Base-by-base conservation (phyloP, 768 basidiomycete species). In the Lepiota venenata region DNA sequence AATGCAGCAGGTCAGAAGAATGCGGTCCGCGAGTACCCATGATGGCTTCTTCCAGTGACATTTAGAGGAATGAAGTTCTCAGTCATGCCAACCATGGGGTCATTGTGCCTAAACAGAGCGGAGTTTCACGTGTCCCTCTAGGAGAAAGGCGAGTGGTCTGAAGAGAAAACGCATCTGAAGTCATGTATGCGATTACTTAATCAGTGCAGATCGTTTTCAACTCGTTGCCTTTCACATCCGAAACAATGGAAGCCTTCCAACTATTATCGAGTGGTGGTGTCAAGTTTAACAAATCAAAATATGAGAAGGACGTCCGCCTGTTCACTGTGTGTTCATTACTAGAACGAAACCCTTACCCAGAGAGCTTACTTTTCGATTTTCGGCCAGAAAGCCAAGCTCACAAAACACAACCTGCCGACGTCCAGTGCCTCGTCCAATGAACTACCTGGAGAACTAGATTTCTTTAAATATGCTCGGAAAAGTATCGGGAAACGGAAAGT, bases 241-340 rank as follows among this genome's bases (percentile, higher is more conserved):
- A 37, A 20, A 25, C 46, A 15, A 91, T 91, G 88, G 92, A 94
- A 61, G 86, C 92, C 4, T 98, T 98, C 68, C 88, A 88, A 59
- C 69, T 97, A 11, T 82, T 98, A 22, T 93, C 94, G 29, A 82
- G 91, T 14, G 95, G 95, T 32, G 92, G 93, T 1, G 80, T 80
- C 0, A 78, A 75, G 52, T 97, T 98, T 60, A 79, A 94, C 76
- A 95, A 91, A 71, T 74, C 73, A 38, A 74, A 78, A 27, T 93
- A 88, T 68, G 78, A 83, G 61, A 69, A 73, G 0, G 91, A 95
- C 63, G 79, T 88, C 7, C 65, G 78, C 25, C 69, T 91, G 6
- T 95, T 96, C 70, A 77, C 79, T 56, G 88, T 88, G 61, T 55
- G 75, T 61, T n/a, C 45, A 46, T 43, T 15, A n/a, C 36, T 35